These are phyloP conservation scores for Colletotrichum karsti DNA, from an alignment of 2,329 filamentous ascomycete species.

Conservation along the genomic window DNA sequence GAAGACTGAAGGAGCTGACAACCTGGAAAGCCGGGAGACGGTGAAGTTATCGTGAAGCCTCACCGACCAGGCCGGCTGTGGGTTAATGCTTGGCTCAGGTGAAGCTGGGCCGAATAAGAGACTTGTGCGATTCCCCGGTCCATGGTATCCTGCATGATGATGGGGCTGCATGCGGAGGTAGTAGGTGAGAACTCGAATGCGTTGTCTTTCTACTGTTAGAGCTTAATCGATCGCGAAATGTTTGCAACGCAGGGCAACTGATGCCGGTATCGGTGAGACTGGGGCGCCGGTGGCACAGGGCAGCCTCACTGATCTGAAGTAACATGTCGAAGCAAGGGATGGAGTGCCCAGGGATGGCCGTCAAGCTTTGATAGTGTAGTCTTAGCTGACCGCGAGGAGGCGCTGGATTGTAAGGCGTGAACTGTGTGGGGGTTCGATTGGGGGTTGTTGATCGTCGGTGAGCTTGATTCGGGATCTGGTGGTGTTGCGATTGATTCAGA, in stretches of 20 bases:
- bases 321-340: background rate
- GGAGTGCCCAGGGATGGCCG: background rate
- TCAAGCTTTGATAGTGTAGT: background rate
- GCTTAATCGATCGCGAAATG: background rate
- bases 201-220: background rate
- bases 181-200: background rate
- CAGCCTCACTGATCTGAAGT: background rate
- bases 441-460: slow-evolving; percentile 16
- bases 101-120: background rate
- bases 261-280: slow-evolving; percentile 19
- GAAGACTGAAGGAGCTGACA: background rate
- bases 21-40: background rate
- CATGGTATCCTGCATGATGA: slow-evolving; percentile 18
- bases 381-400: slow-evolving; percentile 3
- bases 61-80: background rate
- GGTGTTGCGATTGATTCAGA: slow-evolving; percentile 13
- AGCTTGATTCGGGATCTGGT: slow-evolving; percentile 5
- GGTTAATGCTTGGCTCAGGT: slow-evolving; percentile 1
- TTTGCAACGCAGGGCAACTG: background rate
- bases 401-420: background rate
- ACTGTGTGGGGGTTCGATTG: slow-evolving; percentile 19
- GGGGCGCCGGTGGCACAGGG: background rate
- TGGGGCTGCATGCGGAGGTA: background rate
- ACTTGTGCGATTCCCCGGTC: slow-evolving; percentile 1
- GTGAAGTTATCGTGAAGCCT: slow-evolving; percentile 14